Evolutionary conservation across 1,139 yeast species (phyloP).

Genomic region (Pichia sp.): DNA sequence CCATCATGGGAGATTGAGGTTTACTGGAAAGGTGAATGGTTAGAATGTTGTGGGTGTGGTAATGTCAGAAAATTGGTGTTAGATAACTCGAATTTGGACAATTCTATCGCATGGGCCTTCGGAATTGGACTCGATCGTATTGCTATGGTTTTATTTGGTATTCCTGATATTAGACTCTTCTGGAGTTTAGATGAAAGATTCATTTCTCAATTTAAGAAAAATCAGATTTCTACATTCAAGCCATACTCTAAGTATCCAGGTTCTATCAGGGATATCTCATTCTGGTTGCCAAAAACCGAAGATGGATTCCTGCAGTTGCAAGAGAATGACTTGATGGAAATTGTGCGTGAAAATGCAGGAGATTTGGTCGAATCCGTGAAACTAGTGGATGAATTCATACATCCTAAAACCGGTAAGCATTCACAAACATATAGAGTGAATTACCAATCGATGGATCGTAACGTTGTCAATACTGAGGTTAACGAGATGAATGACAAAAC

Average conservation of each 20-base stretch:
- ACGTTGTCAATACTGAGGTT: slow-evolving; percentile 73
- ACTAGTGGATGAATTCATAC: slow-evolving; percentile 72
- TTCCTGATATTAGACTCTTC: slow-evolving; percentile 89
- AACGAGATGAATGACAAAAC: slow-evolving; percentile 62
- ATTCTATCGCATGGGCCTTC: slow-evolving; percentile 92
- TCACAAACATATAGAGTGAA: slow-evolving; percentile 86
- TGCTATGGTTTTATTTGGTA: slow-evolving; percentile 91
- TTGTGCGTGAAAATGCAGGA: slow-evolving; percentile 77
- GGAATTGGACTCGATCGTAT: slow-evolving; percentile 94
- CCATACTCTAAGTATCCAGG: slow-evolving; percentile 94
- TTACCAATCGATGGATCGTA: slow-evolving; percentile 94
- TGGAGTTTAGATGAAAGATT: slow-evolving; percentile 87
- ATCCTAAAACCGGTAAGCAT: slow-evolving; percentile 69
- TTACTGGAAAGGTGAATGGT: slow-evolving; percentile 99
- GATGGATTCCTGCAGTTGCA: slow-evolving; percentile 38
- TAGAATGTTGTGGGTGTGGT: slow-evolving; percentile 97
- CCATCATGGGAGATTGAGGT: slow-evolving; percentile 99
- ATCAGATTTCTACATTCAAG: slow-evolving; percentile 61
- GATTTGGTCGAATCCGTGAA: slow-evolving; percentile 84
- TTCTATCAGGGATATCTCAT: slow-evolving; percentile 78
- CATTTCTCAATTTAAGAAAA: slow-evolving; percentile 57
- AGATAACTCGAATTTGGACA: slow-evolving; percentile 55
- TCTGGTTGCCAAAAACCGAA: slow-evolving; percentile 60
- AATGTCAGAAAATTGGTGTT: slow-evolving; percentile 75
- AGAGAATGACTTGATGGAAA: slow-evolving; percentile 89